A percentile compares a stretch with the other conserved stretches of the same genome.
Evolutionary conservation across 2,329 filamentous ascomycete genomes (phyloP).

Genomic region (Aspergillus tubingensis): DNA sequence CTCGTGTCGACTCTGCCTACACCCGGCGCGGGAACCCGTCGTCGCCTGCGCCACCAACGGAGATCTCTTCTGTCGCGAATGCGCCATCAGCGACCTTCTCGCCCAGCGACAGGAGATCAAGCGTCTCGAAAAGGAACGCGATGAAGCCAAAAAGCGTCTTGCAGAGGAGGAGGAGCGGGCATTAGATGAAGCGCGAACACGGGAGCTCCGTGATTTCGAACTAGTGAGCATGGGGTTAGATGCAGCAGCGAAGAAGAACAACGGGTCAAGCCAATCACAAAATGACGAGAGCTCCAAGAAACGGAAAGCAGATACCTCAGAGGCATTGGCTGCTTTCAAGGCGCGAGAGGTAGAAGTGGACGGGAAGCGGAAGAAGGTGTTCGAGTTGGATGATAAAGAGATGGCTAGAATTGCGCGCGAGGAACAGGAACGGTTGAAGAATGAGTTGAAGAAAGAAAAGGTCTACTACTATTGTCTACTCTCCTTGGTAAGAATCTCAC

Average conservation of each 20-base stretch:
- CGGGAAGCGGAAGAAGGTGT: constrained; percentile 70
- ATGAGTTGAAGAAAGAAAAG: constrained; percentile 72
- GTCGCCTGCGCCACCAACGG: constrained; percentile 76
- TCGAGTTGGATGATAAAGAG: constrained; percentile 76
- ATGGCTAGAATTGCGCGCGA: constrained; percentile 68
- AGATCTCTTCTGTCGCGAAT: constrained; percentile 94
- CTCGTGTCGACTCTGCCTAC: constrained; percentile 83
- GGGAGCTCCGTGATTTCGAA: constrained; percentile 81
- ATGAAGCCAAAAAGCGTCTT: constrained; percentile 62
- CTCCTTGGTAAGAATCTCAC: not conserved
- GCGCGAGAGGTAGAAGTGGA: constrained; percentile 36
- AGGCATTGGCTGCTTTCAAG: constrained; percentile 30
- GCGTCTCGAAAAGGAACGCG: constrained; percentile 68
- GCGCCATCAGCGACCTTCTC: constrained; percentile 86
- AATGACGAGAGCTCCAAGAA: constrained; percentile 24
- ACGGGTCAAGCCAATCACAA: constrained; percentile 10
- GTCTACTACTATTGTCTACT: constrained; percentile 39
- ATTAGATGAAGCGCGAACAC: constrained; percentile 68
- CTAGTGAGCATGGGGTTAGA: constrained; percentile 71
- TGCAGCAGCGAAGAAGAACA: constrained; percentile 26
- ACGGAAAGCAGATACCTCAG: constrained; percentile 32
- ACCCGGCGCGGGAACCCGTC: constrained; percentile 77
- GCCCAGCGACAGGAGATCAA: constrained; percentile 91
- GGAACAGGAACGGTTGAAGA: constrained; percentile 70
- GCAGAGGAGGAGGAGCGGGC: constrained; percentile 61